phyloP scores from a whole-genome alignment of 192 early-diverging fungal genomes.

The Mortierella claussenii region DNA sequence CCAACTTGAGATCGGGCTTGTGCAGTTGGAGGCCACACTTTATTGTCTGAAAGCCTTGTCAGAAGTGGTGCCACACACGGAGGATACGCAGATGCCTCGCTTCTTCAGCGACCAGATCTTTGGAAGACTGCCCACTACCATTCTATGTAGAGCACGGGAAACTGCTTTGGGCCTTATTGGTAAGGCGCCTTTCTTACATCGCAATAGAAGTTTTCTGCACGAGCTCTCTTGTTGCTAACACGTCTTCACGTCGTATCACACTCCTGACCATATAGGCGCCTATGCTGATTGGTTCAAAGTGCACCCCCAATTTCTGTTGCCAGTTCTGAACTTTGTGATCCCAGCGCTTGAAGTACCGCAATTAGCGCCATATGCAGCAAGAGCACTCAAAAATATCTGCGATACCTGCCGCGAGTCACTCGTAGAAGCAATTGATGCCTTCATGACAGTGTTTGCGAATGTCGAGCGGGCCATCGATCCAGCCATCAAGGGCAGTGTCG shows the following conservation, averaged over 20 bases:
- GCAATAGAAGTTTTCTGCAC: neutral
- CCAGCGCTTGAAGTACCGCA: constrained; percentile 65
- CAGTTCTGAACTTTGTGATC: constrained; percentile 71
- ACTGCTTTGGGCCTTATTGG: constrained; percentile 59
- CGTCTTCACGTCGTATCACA: constrained; percentile 30
- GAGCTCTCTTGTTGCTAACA: constrained; percentile 4
- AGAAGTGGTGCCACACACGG: constrained; percentile 67
- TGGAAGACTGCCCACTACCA: constrained; percentile 57
- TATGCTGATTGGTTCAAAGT: constrained; percentile 75
- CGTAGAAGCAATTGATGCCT: constrained; percentile 63
- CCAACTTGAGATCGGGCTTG: constrained; percentile 16
- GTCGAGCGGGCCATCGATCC: constrained; percentile 56
- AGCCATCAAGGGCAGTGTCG: constrained; percentile 51
- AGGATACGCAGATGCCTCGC: constrained; percentile 64
- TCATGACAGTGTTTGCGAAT: constrained; percentile 69
- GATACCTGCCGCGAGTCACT: constrained; percentile 76
- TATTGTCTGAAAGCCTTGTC: constrained; percentile 73
- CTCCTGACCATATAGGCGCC: constrained; percentile 59
- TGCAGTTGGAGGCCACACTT: constrained; percentile 66
- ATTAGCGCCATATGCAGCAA: constrained; percentile 69
- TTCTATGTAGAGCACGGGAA: constrained; percentile 54
- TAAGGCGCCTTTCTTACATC: too few species aligned
- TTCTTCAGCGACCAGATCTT: constrained; percentile 70
- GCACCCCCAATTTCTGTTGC: constrained; percentile 67
- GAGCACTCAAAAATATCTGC: constrained; percentile 73